Evolutionary conservation across 2,329 filamentous ascomycete species (phyloP), one percentile per base, ranked within the genome.

Genomic region (Cryphonectria radicalis): DNA sequence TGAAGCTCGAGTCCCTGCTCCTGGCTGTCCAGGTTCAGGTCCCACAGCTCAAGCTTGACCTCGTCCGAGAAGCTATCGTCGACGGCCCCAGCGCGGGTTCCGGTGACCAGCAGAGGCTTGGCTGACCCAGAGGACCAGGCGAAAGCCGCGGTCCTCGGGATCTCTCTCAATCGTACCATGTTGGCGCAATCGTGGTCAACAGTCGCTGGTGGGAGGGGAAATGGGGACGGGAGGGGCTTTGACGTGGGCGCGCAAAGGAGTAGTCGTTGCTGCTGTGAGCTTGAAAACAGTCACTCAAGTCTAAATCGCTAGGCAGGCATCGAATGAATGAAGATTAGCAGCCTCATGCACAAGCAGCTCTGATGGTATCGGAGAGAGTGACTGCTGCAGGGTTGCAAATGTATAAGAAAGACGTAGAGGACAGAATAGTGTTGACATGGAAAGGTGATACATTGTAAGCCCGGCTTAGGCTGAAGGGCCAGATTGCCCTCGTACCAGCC

Each of bases 61-160:
- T 98, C 95, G 81, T 96, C 96, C 40, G 96, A 98, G 83, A 99
- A 99, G 82, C 98, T 95, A 77, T 93, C 95, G 82, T 97, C 94
- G 59, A 99, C 94, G 77, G 96, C 96, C 74, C 96, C 96, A 73
- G 96, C 95, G 77, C 95, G 91, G 63, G 96, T 99, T 77, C 96
- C 96, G 40, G 96, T 99, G 73, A 94, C 95, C 75, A 99, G 86
- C 76, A 97, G 87, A 77, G 95, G 94, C 76, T 91, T 90, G 55
- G 89, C 88, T 66, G 93, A 84, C 77, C 91, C 93, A 37, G 95
- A 92, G 76, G 94, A 97, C 95, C 96, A 99, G 79, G 96, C 94
- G 82, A 99, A 99, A 78, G 95, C 93, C 82, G 95, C 96, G 78
- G 96, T 99, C 84, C 96, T 91, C 81, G 94, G 93, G 80, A 99